Percentiles rank a stretch among this genome's conserved stretches.
Evolutionary conservation across 208 protist species (phyloP).

Genomic region (Leishmania arabica): DNA sequence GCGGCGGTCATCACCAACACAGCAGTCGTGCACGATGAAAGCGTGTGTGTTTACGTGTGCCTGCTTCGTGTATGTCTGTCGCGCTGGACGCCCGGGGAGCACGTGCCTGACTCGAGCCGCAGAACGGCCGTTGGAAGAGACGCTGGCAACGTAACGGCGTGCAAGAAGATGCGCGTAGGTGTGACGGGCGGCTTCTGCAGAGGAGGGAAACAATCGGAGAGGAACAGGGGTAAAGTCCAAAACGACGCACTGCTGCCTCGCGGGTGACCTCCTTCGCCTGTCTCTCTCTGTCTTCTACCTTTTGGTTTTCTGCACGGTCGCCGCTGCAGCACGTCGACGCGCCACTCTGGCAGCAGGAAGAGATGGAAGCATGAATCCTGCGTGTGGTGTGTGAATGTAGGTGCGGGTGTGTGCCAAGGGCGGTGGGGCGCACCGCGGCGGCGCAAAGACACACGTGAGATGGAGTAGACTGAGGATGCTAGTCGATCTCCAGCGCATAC

Average conservation of each 20-base stretch:
- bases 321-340: no score
- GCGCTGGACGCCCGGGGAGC: neutral
- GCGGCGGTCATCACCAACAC: neutral
- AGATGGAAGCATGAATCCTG: neutral
- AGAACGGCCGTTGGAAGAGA: neutral
- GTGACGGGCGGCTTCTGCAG: no score
- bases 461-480: neutral
- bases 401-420: neutral
- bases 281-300: no score
- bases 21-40: neutral
- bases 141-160: neutral
- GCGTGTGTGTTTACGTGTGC: neutral
- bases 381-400: neutral
- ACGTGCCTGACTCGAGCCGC: neutral
- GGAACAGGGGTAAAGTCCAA: no score
- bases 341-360: neutral
- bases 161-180: neutral
- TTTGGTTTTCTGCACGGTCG: no score
- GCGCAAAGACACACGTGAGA: neutral
- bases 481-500: conserved; percentile 43
- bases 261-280: no score
- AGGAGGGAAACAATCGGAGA: neutral
- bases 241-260: no score
- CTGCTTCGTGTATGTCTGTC: neutral
- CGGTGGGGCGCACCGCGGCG: neutral